Evolutionary conservation across 805 yeast genomes (phyloP), one percentile per base, ranked within the genome.

Genomic region (Yarrowia bubula): DNA sequence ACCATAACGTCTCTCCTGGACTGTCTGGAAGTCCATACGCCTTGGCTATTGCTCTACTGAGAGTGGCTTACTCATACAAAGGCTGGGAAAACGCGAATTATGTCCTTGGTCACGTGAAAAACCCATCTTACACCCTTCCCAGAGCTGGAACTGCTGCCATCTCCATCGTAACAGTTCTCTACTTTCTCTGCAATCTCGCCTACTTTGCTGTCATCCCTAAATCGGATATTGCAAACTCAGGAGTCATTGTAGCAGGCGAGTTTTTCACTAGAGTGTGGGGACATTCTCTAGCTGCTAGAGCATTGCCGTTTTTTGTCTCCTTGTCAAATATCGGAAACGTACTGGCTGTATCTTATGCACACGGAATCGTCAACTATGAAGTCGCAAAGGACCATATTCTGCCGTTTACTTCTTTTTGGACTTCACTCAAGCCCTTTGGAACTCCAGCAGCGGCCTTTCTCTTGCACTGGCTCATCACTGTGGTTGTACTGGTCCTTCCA

Each of bases 31-130:
- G 32, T 4, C 43, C 51, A 3, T 86, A 84, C 69, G 80, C 83
- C 42, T 71, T 81, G 7, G 79, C 88, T 1, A 85, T 85, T 41
- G 88, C 86, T 0, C 71, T 86, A 38, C 71, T 86, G 41, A 83
- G 86, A 58, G 81, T 86, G 28, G 83, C 86, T 13, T 86, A 85
- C 70, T 84, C 89, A 0, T 86, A 84, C 73, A 82, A 85, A 66
- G 90, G 90, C 5, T 86, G 89, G 89, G 89, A 86, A 68, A 86
- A 86, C 68, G 86, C 86, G 47, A 86, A 86, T 70, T 82, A 84
- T 68, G 90, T 86, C 0, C 74, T 86, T 61, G 80, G 81, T 66
- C 89, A 86, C 69, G 80, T 86, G 47, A 77, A 78, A 15, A 78
- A 85, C 68, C 90, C 90, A 0, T 79, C 79, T 47, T 78, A 80